Conservation (phyloP, 352 stramenopile genomes). For the Elongisporangium prolatum region DNA sequence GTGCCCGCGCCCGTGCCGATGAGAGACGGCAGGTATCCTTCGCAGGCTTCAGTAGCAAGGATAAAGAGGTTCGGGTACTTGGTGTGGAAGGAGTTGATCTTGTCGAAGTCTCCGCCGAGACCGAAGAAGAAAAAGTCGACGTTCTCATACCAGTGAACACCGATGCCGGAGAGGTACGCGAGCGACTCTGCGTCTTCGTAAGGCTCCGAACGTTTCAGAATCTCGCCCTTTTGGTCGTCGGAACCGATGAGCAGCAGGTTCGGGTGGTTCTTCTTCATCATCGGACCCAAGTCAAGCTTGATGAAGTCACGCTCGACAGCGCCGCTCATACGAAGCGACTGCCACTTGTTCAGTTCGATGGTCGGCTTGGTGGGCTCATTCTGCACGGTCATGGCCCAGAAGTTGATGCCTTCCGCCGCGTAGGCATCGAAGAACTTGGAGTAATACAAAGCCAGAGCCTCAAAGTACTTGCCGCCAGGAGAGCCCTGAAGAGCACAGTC, state of each 20-base stretch:
- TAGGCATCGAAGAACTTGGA: constrained; percentile 79
- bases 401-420: constrained; percentile 34
- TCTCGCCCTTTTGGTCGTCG: constrained; percentile 68
- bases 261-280: constrained; percentile 54
- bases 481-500: constrained; percentile 42
- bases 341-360: constrained; percentile 29
- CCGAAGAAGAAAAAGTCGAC: constrained; percentile 26
- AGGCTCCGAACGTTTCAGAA: constrained; percentile 29
- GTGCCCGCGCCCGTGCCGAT: constrained; percentile 24
- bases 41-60: constrained; percentile 61
- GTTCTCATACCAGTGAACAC: constrained; percentile 77
- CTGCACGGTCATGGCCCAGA: constrained; percentile 75
- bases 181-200: constrained; percentile 27
- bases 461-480: constrained; percentile 34
- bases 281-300: constrained; percentile 60
- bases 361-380: constrained; percentile 58
- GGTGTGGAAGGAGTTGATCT: constrained; percentile 28
- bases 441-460: constrained; percentile 71
- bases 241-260: constrained; percentile 70
- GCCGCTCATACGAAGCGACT: constrained; percentile 35
- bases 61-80: constrained; percentile 54
- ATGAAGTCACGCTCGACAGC: constrained; percentile 49
- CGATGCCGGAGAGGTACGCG: constrained; percentile 76
- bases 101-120: constrained; percentile 24
- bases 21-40: constrained; percentile 32